Conservation (phyloP, 2,329 filamentous ascomycete species). For the Cytospora leucostoma region DNA sequence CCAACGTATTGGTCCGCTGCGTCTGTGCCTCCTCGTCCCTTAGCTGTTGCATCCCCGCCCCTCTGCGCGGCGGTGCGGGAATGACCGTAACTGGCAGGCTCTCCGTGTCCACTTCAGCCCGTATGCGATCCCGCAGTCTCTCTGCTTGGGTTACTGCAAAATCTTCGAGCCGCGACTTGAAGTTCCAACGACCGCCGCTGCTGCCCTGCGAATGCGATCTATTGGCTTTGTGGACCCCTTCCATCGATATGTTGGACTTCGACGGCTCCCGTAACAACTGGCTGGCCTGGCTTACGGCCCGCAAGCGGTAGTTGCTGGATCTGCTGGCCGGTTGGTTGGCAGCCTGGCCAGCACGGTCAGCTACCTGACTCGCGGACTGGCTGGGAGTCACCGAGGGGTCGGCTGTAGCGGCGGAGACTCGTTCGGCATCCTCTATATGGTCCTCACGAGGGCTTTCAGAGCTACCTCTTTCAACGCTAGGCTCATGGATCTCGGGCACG, state of each 20-base stretch:
- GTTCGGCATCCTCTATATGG: constrained; percentile 20
- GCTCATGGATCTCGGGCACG: constrained; percentile 39
- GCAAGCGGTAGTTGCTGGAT: constrained; percentile 34
- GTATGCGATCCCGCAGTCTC: constrained; percentile 57
- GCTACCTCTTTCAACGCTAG: constrained; percentile 1
- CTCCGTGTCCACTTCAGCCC: constrained; percentile 55
- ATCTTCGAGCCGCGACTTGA: constrained; percentile 59
- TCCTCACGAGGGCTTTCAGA: constrained; percentile 19
- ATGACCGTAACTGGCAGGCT: constrained; percentile 62
- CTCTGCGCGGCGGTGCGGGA: constrained; percentile 60
- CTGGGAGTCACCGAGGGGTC: constrained; percentile 28
- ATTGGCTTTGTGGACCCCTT: constrained; percentile 7
- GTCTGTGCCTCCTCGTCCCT: constrained; percentile 53
- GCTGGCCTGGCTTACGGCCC: constrained; percentile 36
- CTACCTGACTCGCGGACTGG: constrained; percentile 29
- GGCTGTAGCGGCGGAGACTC: constrained; percentile 19
- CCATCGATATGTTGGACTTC: constrained; percentile 18
- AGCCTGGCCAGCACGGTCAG: constrained; percentile 9
- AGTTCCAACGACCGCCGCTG: constrained; percentile 51
- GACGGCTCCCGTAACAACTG: constrained; percentile 34
- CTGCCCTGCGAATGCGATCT: constrained; percentile 29
- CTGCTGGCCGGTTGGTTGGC: constrained; percentile 11
- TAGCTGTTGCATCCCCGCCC: constrained; percentile 57
- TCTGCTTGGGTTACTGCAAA: constrained; percentile 64
- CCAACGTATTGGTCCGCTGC: constrained; percentile 12